Conservation (phyloP, 371 early-diverging fungal genomes). For the Blakeslea trispora region DNA sequence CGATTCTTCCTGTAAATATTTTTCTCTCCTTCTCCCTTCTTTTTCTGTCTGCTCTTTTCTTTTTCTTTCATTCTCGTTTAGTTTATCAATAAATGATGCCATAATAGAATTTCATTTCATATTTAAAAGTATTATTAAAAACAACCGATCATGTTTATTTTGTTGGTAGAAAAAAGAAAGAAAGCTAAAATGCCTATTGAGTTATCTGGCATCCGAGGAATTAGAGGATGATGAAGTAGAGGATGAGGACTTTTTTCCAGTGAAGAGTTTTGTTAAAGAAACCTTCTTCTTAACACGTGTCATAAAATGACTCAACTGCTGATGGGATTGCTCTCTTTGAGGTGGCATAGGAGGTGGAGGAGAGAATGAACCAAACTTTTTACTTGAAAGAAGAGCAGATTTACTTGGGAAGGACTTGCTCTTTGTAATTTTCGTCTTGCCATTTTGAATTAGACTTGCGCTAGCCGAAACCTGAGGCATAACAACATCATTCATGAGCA, state of each 20-base stretch:
- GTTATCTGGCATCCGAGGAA: too few species aligned
- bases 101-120: too few species aligned
- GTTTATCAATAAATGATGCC: too few species aligned
- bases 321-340: background rate
- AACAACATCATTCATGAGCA: background rate
- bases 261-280: background rate
- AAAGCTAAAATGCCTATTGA: background rate
- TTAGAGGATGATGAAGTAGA: background rate
- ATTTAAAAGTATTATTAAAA: too few species aligned
- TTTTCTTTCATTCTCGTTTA: background rate
- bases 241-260: background rate
- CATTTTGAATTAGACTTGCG: background rate
- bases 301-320: background rate
- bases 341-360: background rate
- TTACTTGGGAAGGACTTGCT: background rate
- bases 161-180: conserved; percentile 4
- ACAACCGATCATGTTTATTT: background rate
- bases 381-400: background rate
- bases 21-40: background rate
- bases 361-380: background rate
- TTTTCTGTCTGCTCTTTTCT: background rate
- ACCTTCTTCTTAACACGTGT: background rate
- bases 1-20: conserved; percentile 72
- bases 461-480: background rate
- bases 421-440: background rate